Evolutionary conservation across 768 basidiomycete genomes (phyloP).

Genomic region (Termitomyces sp.): DNA sequence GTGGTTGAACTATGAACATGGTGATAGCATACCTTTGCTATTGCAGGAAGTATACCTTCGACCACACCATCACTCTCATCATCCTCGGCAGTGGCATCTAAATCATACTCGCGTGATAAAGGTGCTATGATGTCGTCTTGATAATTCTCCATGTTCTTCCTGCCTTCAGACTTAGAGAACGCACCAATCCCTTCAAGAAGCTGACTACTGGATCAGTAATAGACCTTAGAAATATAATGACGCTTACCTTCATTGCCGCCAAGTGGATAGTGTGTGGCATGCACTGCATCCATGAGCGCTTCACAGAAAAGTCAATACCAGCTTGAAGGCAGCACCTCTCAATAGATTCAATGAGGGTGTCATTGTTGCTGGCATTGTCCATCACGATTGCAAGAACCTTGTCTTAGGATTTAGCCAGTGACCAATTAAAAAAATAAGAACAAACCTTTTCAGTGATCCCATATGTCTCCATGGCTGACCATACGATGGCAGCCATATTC

Average conservation of each 20-base stretch:
- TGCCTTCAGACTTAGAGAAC: neutral
- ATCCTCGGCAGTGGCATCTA: neutral
- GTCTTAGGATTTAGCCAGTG: too few species aligned
- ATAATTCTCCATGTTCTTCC: neutral
- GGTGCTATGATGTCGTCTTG: neutral
- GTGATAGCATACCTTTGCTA: neutral
- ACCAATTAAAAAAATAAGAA: too few species aligned
- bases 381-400: conserved; percentile 20
- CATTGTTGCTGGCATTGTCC: conserved; percentile 25
- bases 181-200: conserved; percentile 2
- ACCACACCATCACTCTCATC: neutral
- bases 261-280: neutral
- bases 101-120: neutral
- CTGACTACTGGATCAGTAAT: neutral
- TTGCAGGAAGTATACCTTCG: neutral
- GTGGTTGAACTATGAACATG: too few species aligned
- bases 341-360: conserved; percentile 17
- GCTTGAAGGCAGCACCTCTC: neutral
- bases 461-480: neutral
- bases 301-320: neutral
- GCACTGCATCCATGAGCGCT: neutral
- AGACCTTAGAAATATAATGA: neutral
- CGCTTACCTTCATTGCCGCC: neutral
- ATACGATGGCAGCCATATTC: conserved; percentile 24
- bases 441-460: neutral